phyloP scores from a whole-genome alignment of 2,329 filamentous ascomycete species.

The Cylindrodendrum hubeiense region DNA sequence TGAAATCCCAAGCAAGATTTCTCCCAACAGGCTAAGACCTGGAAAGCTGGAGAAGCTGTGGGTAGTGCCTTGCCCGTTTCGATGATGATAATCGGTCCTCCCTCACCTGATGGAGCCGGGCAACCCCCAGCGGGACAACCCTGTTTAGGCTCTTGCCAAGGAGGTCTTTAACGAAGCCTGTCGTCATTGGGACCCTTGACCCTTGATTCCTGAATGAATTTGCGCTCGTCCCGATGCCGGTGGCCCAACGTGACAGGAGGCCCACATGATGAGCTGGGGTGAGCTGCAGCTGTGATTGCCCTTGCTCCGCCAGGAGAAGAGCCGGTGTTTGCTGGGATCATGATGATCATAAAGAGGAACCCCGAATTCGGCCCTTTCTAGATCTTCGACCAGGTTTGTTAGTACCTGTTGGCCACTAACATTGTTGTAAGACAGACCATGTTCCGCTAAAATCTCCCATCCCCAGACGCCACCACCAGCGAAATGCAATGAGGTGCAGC shows the following conservation, averaged over 20 bases:
- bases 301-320: neutral
- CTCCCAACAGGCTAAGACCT: neutral
- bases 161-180: neutral
- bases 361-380: constrained; percentile 23
- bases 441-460: constrained; percentile 12
- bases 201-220: neutral
- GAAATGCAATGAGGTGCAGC: constrained; percentile 11
- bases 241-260: neutral
- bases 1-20: neutral
- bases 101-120: neutral
- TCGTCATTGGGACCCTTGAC: neutral
- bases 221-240: neutral
- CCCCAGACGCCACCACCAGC: constrained; percentile 34
- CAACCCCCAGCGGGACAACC: neutral
- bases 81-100: constrained; percentile 2
- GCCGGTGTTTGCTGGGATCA: neutral
- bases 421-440: neutral
- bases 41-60: neutral
- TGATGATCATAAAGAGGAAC: neutral
- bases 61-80: neutral
- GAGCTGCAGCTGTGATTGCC: neutral
- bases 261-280: neutral
- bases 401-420: constrained; percentile 1
- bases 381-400: constrained; percentile 4
- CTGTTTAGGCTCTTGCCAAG: neutral